Base-by-base conservation (phyloP, 306 rosid genomes). In the Corylus americana region DNA sequence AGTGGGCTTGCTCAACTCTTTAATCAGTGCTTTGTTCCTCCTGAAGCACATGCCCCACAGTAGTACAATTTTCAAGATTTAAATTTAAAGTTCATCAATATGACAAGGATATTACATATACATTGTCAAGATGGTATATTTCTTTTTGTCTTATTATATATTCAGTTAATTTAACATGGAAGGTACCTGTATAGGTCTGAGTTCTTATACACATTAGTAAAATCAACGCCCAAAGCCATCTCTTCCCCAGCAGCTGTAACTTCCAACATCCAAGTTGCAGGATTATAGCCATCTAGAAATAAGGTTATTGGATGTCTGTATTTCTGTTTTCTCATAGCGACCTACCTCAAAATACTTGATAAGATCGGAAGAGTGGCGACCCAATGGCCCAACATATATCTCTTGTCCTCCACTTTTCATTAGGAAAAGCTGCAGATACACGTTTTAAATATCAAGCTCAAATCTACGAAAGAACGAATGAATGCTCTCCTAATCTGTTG, bases 231-330 rank as follows among this genome's bases (percentile, higher is more conserved):
- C 67, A 88, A 80, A 83, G 85, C 66, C 29, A 57, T 16, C 75
- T 88, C 91, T 77, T 83, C 82, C 42, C 85, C 84, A 74, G 85
- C 49, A 64, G 83, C 50, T n/a, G 88, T 82, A 8, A 83, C 83
- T 79, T 87, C 91, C 71, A 85, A 74, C 91, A 87, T 87, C 91
- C 91, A 87, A 68, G 91, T 85, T 37, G 91, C 89, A 7, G 91
- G 91, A 73, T 83, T 87, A 45, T 78, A 80, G 7, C 81, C 76
- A 17, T 80, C 87, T 67, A 39, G 13, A 9, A 17, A 9, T 67
- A 67, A 4, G 72, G 51, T 29, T 3, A 10, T 64, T 35, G 12
- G 12, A 37, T 31, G 22, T 64, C 10, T 64, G 22, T 37, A 35
- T 31, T 42, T 42, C 27, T 67, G 20, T 27, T 50, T 22, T 48